Percentiles rank a stretch among this genome's conserved stretches.
These are phyloP conservation scores for Xerocomellus intermedius DNA, from an alignment of 768 basidiomycete species.

Conservation along the genomic window DNA sequence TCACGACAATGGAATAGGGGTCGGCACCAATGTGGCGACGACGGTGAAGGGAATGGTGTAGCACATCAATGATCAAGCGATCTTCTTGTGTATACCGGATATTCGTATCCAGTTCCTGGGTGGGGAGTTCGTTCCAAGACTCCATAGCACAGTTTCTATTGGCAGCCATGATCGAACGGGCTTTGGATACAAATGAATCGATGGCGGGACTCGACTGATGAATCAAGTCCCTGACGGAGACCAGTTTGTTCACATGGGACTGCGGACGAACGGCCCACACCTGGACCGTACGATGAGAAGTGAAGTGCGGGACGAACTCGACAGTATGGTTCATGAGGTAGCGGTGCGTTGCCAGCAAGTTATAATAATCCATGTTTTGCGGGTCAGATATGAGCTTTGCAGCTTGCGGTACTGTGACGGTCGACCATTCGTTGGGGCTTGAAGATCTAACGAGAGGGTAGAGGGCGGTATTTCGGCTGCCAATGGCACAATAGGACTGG, in stretches of 20 bases:
- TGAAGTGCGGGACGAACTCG: conserved; percentile 51
- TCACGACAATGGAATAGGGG: conserved; percentile 54
- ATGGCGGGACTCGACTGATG: conserved; percentile 40
- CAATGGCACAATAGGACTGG: conserved; percentile 36
- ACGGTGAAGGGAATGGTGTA: conserved; percentile 52
- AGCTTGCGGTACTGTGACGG: conserved; percentile 54
- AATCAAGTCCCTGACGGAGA: conserved; percentile 49
- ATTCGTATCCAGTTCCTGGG: conserved; percentile 27
- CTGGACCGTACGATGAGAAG: conserved; percentile 46
- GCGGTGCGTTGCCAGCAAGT: conserved; percentile 56
- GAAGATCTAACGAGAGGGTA: conserved; percentile 47
- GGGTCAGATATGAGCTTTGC: conserved; percentile 42
- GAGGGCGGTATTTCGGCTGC: conserved; percentile 25
- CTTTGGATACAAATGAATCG: conserved; percentile 51
- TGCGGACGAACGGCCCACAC: conserved; percentile 64
- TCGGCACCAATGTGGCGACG: conserved; percentile 53
- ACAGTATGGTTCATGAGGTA: conserved; percentile 54
- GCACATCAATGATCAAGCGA: conserved; percentile 54
- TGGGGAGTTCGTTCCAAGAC: conserved; percentile 32
- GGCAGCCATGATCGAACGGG: conserved; percentile 38
- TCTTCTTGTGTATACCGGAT: conserved; percentile 53
- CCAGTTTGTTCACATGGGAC: conserved; percentile 51
- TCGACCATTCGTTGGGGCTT: conserved; percentile 52
- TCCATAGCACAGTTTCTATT: conserved; percentile 31
- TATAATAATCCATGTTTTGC: conserved; percentile 29